Base-by-base conservation (phyloP, 2,329 filamentous ascomycete species). In the Fusarium aywerte region DNA sequence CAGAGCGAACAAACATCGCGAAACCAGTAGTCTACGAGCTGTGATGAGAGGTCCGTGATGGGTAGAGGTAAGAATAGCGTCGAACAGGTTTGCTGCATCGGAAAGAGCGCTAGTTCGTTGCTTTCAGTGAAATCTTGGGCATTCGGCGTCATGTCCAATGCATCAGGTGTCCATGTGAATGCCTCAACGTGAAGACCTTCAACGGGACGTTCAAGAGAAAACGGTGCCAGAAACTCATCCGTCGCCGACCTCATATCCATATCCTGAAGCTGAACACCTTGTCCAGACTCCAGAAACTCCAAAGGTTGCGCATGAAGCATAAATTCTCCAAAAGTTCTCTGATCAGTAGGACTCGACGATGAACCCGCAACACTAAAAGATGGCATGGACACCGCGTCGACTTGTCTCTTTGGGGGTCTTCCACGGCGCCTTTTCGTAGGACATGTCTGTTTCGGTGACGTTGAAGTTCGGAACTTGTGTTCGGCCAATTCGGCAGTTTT, bases 1-100 rank as follows among this genome's bases (percentile, higher is more conserved):
- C 79, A 81, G 5, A 77, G 74, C 3, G 78, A 74, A 42, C 79
- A 81, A 1, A 81, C 77, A 11, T 78, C 74, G 4, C 74, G 69
- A 42, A 81, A 81, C 79, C 79, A 81, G 31, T 70, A 68, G 5
- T 68, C 70, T 25, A 80, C 75, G 2, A 80, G 72, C 0, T 76
- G 69, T 0, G 75, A 72, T 5, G 75, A 68, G 3, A 51, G 39
- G 8, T 73, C 60, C 2, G 52, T 63, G 12, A 73, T 55, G 1
- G 58, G 23, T 2, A 53, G 53, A 1, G 70, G 70, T 1, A 72
- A 38, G 2, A 62, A 66, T 0, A 68, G 1, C 0, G 65, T 49
- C 7, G 49, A 48, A 13, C 55, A 50, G 7, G 15, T 51, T 32
- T 53, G 65, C 2, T 69, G 65, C 1, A 54, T 32, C 1, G 61